These are phyloP conservation scores for Lactarius akahatsu DNA, from an alignment of 768 basidiomycete genomes.

Conservation along the genomic window DNA sequence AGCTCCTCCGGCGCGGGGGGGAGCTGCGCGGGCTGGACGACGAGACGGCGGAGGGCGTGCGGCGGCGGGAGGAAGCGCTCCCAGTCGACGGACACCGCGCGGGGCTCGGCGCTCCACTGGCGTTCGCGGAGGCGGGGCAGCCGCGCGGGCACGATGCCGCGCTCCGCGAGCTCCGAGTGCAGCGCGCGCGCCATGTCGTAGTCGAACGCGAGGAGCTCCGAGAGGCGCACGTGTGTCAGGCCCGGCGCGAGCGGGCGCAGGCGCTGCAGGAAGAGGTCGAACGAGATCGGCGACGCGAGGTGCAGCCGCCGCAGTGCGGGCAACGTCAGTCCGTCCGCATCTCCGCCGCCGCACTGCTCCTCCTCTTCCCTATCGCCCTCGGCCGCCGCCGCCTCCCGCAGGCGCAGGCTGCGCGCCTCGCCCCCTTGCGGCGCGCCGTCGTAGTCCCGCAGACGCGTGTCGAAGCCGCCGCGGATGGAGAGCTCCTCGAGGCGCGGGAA, in stretches of 20 bases:
- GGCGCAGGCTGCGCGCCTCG: neutral
- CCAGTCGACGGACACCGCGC: constrained; percentile 26
- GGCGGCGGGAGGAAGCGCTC: constrained; percentile 16
- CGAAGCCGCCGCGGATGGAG: constrained; percentile 28
- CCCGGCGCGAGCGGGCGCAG: constrained; percentile 24
- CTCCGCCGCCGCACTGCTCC: neutral
- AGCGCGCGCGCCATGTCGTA: constrained; percentile 23
- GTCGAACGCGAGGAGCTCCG: constrained; percentile 29
- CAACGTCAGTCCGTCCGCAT: constrained; percentile 6
- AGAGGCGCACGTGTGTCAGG: constrained; percentile 27
- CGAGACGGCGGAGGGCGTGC: constrained; percentile 11
- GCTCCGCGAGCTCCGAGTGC: constrained; percentile 28
- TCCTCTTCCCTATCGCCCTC: neutral
- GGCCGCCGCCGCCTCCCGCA: neutral
- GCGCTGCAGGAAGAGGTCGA: constrained; percentile 27
- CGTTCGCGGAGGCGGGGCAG: constrained; percentile 16
- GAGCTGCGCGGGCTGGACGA: constrained; percentile 24
- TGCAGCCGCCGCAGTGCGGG: constrained; percentile 25
- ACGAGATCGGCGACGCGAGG: constrained; percentile 27
- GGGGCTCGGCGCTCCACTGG: constrained; percentile 23
- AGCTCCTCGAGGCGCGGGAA: constrained; percentile 27
- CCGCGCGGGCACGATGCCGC: constrained; percentile 22
- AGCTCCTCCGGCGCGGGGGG: constrained; percentile 23
- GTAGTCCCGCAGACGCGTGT: constrained; percentile 23
- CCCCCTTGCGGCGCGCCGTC: neutral